Percentiles rank a stretch among this genome's conserved stretches.
These are phyloP conservation scores for Alnus rubra DNA, from an alignment of 306 rosid genomes.

Conservation along the genomic window DNA sequence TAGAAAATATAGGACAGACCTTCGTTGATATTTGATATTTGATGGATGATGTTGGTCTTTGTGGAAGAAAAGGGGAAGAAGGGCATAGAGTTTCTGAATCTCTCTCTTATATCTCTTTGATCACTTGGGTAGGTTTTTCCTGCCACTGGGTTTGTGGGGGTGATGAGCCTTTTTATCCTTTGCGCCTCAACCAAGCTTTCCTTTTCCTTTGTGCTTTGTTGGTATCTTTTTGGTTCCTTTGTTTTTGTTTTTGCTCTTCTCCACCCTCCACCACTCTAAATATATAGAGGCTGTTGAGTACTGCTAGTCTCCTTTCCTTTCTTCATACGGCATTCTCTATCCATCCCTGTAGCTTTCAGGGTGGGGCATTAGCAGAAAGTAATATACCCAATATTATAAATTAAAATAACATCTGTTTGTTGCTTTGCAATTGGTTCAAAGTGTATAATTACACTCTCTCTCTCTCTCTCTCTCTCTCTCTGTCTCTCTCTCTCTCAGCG, in stretches of 20 bases:
- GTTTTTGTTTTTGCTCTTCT: conserved; percentile 34
- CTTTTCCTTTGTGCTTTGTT: conserved; percentile 46
- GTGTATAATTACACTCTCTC: conserved; percentile 40
- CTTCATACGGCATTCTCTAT: conserved; percentile 71
- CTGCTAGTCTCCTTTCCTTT: conserved; percentile 67
- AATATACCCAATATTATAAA: not conserved
- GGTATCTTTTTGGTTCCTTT: conserved; percentile 44
- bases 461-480: no score
- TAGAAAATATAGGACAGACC: conserved; percentile 27
- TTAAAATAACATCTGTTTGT: conserved; percentile 19
- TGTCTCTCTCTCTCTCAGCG: not conserved
- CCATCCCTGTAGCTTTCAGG: conserved; percentile 60
- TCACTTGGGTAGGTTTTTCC: conserved; percentile 45
- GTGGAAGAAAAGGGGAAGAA: conserved; percentile 22
- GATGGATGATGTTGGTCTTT: conserved; percentile 22
- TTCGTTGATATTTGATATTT: conserved; percentile 23
- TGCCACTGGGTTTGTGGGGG: conserved; percentile 59
- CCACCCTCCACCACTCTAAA: conserved; percentile 57
- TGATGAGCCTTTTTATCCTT: conserved; percentile 46
- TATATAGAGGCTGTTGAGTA: conserved; percentile 51
- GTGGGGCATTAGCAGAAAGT: conserved; percentile 21
- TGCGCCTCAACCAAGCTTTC: conserved; percentile 49
- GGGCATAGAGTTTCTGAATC: conserved; percentile 24
- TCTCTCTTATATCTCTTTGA: conserved; percentile 33
- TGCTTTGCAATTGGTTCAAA: conserved; percentile 52